phyloP scores from a whole-genome alignment of 495 filamentous ascomycete species.

The Platismatia glauca region DNA sequence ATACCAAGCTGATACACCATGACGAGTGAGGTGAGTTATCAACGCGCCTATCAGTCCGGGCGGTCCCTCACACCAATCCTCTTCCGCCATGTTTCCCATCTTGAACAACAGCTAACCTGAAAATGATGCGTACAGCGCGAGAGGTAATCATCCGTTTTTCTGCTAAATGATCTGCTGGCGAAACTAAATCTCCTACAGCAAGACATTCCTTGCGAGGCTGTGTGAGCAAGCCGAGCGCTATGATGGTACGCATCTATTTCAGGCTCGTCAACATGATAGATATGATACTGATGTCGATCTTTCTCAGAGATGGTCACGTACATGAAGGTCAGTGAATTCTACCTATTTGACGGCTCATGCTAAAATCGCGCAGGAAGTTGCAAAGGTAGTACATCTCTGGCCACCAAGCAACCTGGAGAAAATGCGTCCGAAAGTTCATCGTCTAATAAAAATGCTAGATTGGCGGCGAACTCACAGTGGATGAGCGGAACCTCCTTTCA shows the following conservation, averaged over 20 bases:
- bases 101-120: slow-evolving; percentile 25
- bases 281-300: slow-evolving; percentile 5
- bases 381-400: slow-evolving; percentile 60
- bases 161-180: slow-evolving; percentile 27
- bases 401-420: neutral
- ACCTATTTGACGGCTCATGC: slow-evolving; percentile 22
- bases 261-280: neutral
- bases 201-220: slow-evolving; percentile 99
- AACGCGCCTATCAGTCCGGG: slow-evolving; percentile 21
- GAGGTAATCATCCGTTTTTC: slow-evolving; percentile 51
- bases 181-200: slow-evolving; percentile 53
- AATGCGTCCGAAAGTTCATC: neutral
- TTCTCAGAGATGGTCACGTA: slow-evolving; percentile 89
- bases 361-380: slow-evolving; percentile 48
- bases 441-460: slow-evolving; percentile 45
- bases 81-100: neutral
- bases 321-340: slow-evolving; percentile 73
- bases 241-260: slow-evolving; percentile 61
- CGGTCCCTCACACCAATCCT: slow-evolving; percentile 2
- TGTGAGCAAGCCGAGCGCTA: slow-evolving; percentile 99
- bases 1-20: slow-evolving; percentile 35
- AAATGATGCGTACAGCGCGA: slow-evolving; percentile 55
- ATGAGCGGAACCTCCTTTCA: slow-evolving; percentile 97
- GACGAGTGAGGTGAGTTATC: slow-evolving; percentile 57
- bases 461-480: slow-evolving; percentile 90